phyloP scores from a whole-genome alignment of 176 grass and related monocot genomes.

The Paspalum vaginatum region DNA sequence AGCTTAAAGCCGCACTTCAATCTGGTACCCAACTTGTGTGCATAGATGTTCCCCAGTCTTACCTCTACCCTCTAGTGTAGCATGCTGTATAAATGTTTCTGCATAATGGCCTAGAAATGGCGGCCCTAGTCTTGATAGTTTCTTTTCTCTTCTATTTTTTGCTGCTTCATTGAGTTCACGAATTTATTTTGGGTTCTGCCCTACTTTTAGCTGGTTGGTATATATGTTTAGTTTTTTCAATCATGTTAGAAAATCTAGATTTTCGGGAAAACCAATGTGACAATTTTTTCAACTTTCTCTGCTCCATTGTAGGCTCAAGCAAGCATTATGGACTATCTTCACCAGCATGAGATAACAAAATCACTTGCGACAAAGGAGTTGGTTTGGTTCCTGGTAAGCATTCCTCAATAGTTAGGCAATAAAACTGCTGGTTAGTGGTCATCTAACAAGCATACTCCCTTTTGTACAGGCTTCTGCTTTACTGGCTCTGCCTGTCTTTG shows the following conservation, averaged over 20 bases:
- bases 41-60: background rate
- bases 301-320: conserved; percentile 74
- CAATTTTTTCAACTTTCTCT: conserved; percentile 18
- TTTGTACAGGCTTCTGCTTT: conserved; percentile 84
- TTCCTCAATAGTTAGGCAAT: conserved; percentile 4
- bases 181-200: background rate
- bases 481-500: conserved; percentile 71
- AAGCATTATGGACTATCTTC: conserved; percentile 71
- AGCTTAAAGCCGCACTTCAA: conserved; percentile 17
- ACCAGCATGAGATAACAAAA: conserved; percentile 84
- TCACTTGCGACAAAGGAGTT: conserved; percentile 82
- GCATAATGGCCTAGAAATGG: background rate
- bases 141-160: background rate
- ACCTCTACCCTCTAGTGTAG: background rate
- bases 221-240: background rate
- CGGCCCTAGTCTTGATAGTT: background rate
- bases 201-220: conserved; percentile 16
- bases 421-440: conserved; percentile 8
- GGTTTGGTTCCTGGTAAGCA: conserved; percentile 95
- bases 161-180: background rate
- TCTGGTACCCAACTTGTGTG: background rate
- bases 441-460: conserved; percentile 23
- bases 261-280: background rate
- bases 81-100: conserved; percentile 17
- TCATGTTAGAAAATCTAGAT: background rate